Evolutionary conservation across 305 asterid genomes (phyloP).

Genomic region (Rubia tinctorum): DNA sequence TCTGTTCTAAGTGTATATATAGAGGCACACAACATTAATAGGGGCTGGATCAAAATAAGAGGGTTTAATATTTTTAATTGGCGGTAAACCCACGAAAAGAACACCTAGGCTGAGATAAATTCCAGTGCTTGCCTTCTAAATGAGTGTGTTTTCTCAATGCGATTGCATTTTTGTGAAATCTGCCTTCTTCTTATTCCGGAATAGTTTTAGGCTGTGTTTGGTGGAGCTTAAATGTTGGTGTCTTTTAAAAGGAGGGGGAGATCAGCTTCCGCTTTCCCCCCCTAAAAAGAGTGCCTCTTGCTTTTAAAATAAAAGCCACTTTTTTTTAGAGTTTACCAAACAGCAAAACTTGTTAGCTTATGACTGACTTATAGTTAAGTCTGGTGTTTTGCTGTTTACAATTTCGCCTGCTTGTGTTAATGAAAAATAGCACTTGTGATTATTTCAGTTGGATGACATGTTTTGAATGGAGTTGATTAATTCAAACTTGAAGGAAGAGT

Average conservation of each 20-base stretch:
- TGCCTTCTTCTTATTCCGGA: not conserved
- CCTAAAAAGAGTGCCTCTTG: not conserved
- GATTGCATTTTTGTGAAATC: not conserved
- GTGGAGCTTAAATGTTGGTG: not conserved
- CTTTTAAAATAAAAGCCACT: not conserved
- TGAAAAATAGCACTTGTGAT: not conserved
- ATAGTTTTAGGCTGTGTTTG: not conserved
- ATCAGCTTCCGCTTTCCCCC: not conserved
- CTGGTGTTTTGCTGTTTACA: not conserved
- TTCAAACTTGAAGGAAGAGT: constrained; percentile 41
- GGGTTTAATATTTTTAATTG: constrained; percentile 20
- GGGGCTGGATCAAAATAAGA: constrained; percentile 8
- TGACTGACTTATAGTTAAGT: not conserved
- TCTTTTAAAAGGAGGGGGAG: not conserved
- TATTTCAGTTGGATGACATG: constrained; percentile 8
- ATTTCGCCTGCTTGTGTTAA: not conserved
- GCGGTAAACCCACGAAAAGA: constrained; percentile 17
- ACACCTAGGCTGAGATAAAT: constrained; percentile 35
- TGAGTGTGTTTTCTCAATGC: not conserved
- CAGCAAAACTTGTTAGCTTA: not conserved
- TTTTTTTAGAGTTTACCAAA: not conserved
- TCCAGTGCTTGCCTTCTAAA: not conserved
- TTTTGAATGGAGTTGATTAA: constrained; percentile 22
- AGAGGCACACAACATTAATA: not conserved
- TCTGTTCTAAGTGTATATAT: constrained; percentile 14